Base-by-base conservation (phyloP, 768 basidiomycete genomes). In the Tylopilus subfusipes region DNA sequence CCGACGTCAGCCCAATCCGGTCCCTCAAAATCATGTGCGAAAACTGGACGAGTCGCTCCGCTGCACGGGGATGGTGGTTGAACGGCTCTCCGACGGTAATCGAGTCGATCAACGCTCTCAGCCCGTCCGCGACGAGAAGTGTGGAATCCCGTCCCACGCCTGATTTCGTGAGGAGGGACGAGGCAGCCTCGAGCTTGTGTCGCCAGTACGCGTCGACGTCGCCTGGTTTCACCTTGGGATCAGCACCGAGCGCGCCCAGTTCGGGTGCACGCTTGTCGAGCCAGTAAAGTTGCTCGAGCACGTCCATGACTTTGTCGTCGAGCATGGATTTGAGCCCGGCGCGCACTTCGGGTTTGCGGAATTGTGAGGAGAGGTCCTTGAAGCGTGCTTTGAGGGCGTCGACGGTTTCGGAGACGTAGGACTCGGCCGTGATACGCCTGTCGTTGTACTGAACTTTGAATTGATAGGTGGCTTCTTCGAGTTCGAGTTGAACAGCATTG, bases 391-490 rank as follows among this genome's bases (percentile, higher is more conserved):
- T 99, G 58, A 99, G 83, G 7, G 82, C 77, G 66, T 99, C 97
- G 72, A 98, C 87, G 2, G 95, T 94, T 73, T 98, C 97, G 8
- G 97, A 95, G 45, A 99, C 92, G 68, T 99, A 99, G 2, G 93
- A 94, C 70, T 99, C 97, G 12, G 97, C 86, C 1, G 90, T 88
- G 55, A 98, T 90, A 22, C 92, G 82, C 22, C 93, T 85, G 73
- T 99, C 97, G 67, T 99, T 99, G 75, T 92, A 93, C 69, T 95
- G 89, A 2, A 99, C 97, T 73, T 99, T 99, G 83, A 99, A 99
- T 71, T 98, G 97, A 70, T 99, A 99, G 13, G 86, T 87, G 3
- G 97, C 86, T 65, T 98, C 97, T 71, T 99, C 97, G 10, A 99
- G 79, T 69, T 99, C 97, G 36, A 98, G 83, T 64, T 97, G 93